These are phyloP conservation scores for Ceraceosorus guamensis DNA, from an alignment of 1,284 basidiomycete species.

Conservation along the genomic window DNA sequence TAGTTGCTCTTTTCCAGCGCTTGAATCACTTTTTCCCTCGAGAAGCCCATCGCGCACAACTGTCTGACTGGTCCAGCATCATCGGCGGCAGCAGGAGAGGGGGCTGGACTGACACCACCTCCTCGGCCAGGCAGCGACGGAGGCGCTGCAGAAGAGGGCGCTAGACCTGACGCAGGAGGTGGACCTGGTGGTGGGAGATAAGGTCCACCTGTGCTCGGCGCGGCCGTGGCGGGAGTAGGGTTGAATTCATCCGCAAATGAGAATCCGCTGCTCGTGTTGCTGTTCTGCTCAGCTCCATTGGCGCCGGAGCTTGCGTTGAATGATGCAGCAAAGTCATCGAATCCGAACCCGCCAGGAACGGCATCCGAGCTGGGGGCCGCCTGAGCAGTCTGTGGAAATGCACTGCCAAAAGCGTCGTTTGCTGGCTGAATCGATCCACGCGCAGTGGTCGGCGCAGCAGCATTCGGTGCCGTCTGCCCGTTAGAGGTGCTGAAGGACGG, in stretches of 20 bases:
- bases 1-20: conserved; percentile 45
- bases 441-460: background rate
- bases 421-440: no score
- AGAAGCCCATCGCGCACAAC: conserved; percentile 46
- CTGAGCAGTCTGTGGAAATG: conserved; percentile 1
- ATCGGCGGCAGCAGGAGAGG: conserved; percentile 33
- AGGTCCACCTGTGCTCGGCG: background rate
- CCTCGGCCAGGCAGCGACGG: background rate
- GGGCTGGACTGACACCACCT: conserved; percentile 8
- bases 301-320: conserved; percentile 15
- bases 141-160: conserved; percentile 1
- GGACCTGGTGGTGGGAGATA: conserved; percentile 5
- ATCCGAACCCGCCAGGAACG: conserved; percentile 19
- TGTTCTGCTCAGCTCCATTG: conserved; percentile 1
- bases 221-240: conserved; percentile 5
- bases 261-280: conserved; percentile 25
- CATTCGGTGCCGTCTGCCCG: conserved; percentile 8
- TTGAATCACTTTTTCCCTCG: conserved; percentile 33
- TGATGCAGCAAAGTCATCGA: conserved; percentile 35
- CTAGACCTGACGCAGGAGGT: background rate
- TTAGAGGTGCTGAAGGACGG: conserved; percentile 25
- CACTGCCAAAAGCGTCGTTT: conserved; percentile 9
- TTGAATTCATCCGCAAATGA: conserved; percentile 41
- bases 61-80: conserved; percentile 43
- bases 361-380: conserved; percentile 1